Base-by-base conservation (phyloP, 148 eudicot species). In the Camellia sinensis region DNA sequence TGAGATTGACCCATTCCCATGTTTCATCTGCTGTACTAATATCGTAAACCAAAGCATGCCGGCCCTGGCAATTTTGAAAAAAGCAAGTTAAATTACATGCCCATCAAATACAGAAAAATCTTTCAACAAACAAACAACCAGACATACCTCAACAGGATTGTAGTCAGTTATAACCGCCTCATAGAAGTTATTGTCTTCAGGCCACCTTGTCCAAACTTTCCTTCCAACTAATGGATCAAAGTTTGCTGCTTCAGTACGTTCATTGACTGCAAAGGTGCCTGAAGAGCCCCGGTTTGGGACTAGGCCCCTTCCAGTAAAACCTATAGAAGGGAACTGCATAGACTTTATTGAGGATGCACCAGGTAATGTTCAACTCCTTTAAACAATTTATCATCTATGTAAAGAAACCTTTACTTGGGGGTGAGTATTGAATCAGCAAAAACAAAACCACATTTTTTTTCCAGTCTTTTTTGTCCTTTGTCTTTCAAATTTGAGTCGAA, bases 1-100 rank as follows among this genome's bases (percentile, higher is more conserved):
- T 89, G 67, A 90, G 90, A 87, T 90, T 82, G 62, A 90, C 88
- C 93, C 93, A 90, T 79, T 90, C 91, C 87, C 90, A 89, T 73
- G 91, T 83, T 86, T 87, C 93, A 67, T 83, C 81, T 72, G 85
- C 79, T 12, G 90, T 89, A 74, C 78, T 68, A 46, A 80, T 84
- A 72, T 89, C 93, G 82, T 89, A 90, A 17, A 87, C 90, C 65
- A 90, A 82, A 71, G 89, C 89, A 84, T 90, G 93, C 57, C 79
- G 83, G 37, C 90, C 91, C 91, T 90, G 80, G 60, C 78, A 73
- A 79, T 22, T 71, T 18, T 61, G 22, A 15, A 60, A 21, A 13
- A 80, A 14, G 60, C 29, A 77, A 78, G 65, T 40, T 54, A 29
- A 29, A 29, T 29, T 29, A 29, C 46, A 78, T 5, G 19, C 19